These are phyloP conservation scores for Neurospora pannonica DNA, from an alignment of 495 filamentous ascomycete species.

Conservation along the genomic window DNA sequence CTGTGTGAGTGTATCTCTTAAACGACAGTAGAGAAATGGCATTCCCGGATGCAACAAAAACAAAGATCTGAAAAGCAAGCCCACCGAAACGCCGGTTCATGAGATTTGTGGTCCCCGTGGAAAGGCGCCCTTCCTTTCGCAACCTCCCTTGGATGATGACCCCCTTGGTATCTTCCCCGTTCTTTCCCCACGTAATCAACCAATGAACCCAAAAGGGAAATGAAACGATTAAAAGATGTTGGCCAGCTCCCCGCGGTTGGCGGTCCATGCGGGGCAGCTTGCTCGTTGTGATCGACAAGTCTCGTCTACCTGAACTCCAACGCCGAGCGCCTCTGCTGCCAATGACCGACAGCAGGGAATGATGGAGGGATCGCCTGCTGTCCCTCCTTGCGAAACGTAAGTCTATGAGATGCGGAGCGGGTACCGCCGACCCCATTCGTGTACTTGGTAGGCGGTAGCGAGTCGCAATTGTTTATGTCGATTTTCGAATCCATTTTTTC, in stretches of 20 bases:
- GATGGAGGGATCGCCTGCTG: not conserved
- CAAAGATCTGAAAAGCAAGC: constrained; percentile 1
- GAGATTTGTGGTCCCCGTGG: constrained; percentile 15
- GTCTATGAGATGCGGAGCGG: not conserved
- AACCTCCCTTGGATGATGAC: constrained; percentile 3
- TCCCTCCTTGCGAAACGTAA: not conserved
- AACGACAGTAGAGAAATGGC: constrained; percentile 15
- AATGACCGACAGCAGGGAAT: not conserved
- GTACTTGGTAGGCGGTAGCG: constrained; percentile 1
- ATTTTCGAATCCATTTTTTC: not conserved
- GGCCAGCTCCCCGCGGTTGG: not conserved
- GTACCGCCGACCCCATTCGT: not conserved
- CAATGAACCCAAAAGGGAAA: constrained; percentile 3
- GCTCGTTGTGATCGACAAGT: not conserved
- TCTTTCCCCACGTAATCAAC: not conserved
- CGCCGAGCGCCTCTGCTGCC: not conserved
- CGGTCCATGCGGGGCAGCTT: not conserved
- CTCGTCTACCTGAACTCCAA: not conserved
- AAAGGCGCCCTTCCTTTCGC: constrained; percentile 3
- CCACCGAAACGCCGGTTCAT: constrained; percentile 17
- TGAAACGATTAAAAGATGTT: not conserved
- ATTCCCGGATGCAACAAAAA: constrained; percentile 3
- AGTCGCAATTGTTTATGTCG: not conserved
- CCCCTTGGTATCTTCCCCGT: not conserved
- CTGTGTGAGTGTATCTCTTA: constrained; percentile 6